These are phyloP conservation scores for Colletotrichum sp. DNA, from an alignment of 2,329 filamentous ascomycete species.

Conservation along the genomic window DNA sequence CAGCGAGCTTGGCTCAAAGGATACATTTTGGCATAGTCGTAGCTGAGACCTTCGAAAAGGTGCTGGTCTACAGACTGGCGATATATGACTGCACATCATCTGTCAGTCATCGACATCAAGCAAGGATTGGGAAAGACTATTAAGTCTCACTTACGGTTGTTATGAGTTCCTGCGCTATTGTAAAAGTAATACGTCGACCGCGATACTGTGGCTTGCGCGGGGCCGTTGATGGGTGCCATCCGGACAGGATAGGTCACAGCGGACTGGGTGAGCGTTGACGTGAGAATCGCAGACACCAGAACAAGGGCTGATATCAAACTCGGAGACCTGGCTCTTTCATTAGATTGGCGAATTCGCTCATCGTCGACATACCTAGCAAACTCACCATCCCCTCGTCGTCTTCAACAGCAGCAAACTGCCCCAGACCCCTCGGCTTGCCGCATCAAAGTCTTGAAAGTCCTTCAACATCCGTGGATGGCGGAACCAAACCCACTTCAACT, in stretches of 20 bases:
- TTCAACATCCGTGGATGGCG: conserved; percentile 6
- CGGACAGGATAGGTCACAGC: not conserved
- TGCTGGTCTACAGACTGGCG: not conserved
- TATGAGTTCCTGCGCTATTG: not conserved
- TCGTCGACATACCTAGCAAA: not conserved
- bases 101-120: not conserved
- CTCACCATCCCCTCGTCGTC: not conserved
- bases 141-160: not conserved
- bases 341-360: not conserved
- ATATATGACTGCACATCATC: not conserved
- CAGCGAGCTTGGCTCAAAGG: not conserved
- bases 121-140: not conserved
- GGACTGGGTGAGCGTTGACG: conserved; percentile 4
- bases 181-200: not conserved
- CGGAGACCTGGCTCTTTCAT: not conserved
- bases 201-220: not conserved
- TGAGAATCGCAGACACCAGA: not conserved
- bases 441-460: conserved; percentile 27
- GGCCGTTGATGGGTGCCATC: not conserved
- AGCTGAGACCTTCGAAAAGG: not conserved
- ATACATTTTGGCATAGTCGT: not conserved
- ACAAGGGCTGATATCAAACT: not conserved
- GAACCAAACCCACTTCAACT: conserved; percentile 31
- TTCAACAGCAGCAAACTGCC: conserved; percentile 14
- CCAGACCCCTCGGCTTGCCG: conserved; percentile 23